Base-by-base conservation (phyloP, 148 eudicot genomes). In the Pharnaceum exiguum region DNA sequence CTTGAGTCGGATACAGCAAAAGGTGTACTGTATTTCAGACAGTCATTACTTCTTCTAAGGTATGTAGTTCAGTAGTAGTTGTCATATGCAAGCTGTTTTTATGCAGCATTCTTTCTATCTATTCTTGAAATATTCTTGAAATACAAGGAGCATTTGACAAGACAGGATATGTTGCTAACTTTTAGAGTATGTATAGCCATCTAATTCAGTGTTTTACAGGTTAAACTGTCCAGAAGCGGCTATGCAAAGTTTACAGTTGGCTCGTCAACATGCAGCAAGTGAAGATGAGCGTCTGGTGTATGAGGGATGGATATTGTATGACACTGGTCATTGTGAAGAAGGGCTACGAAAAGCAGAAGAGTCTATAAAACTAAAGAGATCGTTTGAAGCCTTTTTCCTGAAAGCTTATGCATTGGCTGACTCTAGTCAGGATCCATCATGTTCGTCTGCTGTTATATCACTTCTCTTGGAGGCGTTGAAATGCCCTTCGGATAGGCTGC, bases 391-490 rank as follows among this genome's bases (percentile, higher is more conserved):
- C 61, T 93, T 79, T 61, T 93, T 93, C 75, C 74, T 93, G 55
- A 93, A 93, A 82, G 99, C 99, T 15, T 93, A 93, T 80, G 96
- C 94, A 35, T 75, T 93, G 66, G 96, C 99, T 5, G 99, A 93
- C 63, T 83, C 96, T 55, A 77, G 86, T 57, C 96, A 79, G 54
- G 89, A 89, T 72, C 79, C 82, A 4, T 74, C 87, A 16, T 83
- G 86, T 65, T 83, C 99, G 12, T 79, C 86, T 33, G 77, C 85
- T 61, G 99, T 93, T 46, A 71, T 93, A 65, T 69, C 83, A 32
- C 91, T 93, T 60, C 94, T 93, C 37, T 87, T 89, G 61, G 96
- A 93, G 65, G 96, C 99, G 66, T 72, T 93, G 19, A 93, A 80
- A 68, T 93, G 99, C 75, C 99, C 96, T 21, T 93, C 99, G n/a